Evolutionary conservation across 1,284 basidiomycete species (phyloP), one percentile per base, ranked within the genome.

Genomic region (Schizophyllum commune): DNA sequence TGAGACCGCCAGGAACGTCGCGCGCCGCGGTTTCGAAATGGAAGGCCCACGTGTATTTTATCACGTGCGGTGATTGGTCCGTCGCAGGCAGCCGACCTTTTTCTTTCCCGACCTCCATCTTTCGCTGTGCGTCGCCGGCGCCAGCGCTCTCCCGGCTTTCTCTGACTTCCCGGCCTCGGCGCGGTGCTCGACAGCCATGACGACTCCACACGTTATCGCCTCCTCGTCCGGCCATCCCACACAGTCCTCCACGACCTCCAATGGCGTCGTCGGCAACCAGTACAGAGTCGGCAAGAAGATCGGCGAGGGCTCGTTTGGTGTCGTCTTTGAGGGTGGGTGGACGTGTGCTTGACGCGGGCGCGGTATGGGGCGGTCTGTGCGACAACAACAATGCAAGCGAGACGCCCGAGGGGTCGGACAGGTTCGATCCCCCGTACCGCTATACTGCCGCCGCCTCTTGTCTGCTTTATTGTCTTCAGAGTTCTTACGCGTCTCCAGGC

Each of bases 201-300:
- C 39, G 39, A 91, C 85, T 63, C 85, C 87, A 63, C 90, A 87
- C 78, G 88, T 87, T 75, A 87, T 89, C 68, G 84, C 84, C 61
- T 90, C 83, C 60, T 88, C 88, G 60, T 86, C 84, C 52, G 74
- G 75, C 27, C 84, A 87, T 70, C 79, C 81, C 52, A 79, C 83
- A 17, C 83, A 85, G 68, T 79, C 77, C 39, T 65, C 79, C 57
- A 75, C 83, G 55, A 79, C 81, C 57, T 83, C 83, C 54, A 87
- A 84, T 73, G 83, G 86, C 68, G 83, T 91, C 72, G 86, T 91
- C 65, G 89, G 89, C 56, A 84, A 79, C 68, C 83, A 90, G 72
- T 91, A 84, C 71, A 82, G 85, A 65, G 89, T 92, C 61, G 90
- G 90, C 62, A 91, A 91, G 83, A 92, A 92, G 81, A 91, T 92